Evolutionary conservation across 2,329 filamentous ascomycete species (phyloP), one percentile per base, ranked within the genome.

Genomic region (Fusarium tanahbumbuense): DNA sequence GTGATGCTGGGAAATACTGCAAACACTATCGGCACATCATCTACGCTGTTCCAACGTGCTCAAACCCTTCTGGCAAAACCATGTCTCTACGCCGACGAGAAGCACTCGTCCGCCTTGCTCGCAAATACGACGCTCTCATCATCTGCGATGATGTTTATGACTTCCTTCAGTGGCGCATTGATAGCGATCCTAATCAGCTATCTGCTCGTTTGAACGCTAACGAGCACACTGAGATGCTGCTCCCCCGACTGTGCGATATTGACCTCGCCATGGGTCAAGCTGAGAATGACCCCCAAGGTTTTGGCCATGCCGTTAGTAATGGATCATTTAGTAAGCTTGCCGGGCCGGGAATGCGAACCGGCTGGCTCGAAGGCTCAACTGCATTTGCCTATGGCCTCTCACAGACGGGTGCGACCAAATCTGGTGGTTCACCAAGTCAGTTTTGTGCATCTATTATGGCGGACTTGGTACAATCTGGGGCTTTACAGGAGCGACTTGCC

Each of bases 111-210:
- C 82, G 83, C n/a, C 80, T 98, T 9, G 95, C 95, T 1, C 87
- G 95, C 60, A 84, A 89, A 62, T 89, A 91, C 77, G 90, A 98
- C 78, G 93, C 93, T 9, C 85, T 98, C n/a, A 81, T 98, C 58
- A 85, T 98, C 28, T 88, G 88, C 50, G 95, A 98, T 81, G 96
- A 99, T 78, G 94, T 98, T 12, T 99, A 99, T 77, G 95, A 98
- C 78, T 91, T 95, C 71, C 84, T 98, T 8, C 92, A 94, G 77
- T 98, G 94, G 93, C 86, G 88, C 27, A 62, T 68, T 44, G 62
- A 64, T 18, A 64, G 61, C 34, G 49, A 74, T n/a, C 53, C 64
- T 7, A 45, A 20, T 22, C 47, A 58, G 10, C 22, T 60, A 49
- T 47, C 72, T 55, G 4, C 74, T 83, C 40, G 44, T 20, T 27